Conservation (phyloP, 306 rosid genomes). For the Citrullus amarus region DNA sequence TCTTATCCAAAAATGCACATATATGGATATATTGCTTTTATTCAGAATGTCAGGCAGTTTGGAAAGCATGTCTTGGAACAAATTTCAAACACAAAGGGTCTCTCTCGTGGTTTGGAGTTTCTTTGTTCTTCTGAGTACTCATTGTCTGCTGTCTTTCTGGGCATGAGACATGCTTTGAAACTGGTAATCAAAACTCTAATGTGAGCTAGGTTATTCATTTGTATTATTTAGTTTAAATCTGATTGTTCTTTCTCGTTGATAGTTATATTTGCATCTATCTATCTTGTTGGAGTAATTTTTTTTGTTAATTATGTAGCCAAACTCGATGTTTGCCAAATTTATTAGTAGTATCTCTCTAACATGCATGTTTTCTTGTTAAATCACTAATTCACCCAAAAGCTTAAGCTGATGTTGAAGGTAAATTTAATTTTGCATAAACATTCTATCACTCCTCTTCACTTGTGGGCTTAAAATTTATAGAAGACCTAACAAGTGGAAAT, state of each 20-base stretch:
- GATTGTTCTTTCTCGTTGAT: conserved; percentile 3
- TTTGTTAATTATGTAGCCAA: background rate
- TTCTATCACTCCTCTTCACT: no score
- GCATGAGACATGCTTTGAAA: conserved; percentile 80
- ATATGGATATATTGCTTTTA: background rate
- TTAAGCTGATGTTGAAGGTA: no score
- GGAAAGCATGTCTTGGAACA: conserved; percentile 86
- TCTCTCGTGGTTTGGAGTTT: conserved; percentile 72
- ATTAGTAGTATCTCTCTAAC: background rate
- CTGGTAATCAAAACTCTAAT: conserved; percentile 41
- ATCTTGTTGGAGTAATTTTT: background rate
- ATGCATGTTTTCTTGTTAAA: background rate
- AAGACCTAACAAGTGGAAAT: no score
- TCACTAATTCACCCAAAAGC: no score
- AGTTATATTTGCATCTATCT: conserved; percentile 10
- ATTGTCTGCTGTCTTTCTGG: conserved; percentile 43
- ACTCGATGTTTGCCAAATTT: background rate
- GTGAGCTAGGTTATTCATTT: conserved; percentile 4
- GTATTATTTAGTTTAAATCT: background rate
- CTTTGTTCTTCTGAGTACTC: conserved; percentile 57
- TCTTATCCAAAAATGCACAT: background rate
- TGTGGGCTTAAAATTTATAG: no score
- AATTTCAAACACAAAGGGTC: conserved; percentile 71
- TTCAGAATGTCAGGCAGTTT: conserved; percentile 73
- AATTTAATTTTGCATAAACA: no score